A percentile compares a stretch with the other conserved stretches of the same genome.
These are phyloP conservation scores for Globisporangium viniferum DNA, from an alignment of 352 stramenopile genomes.

Conservation along the genomic window DNA sequence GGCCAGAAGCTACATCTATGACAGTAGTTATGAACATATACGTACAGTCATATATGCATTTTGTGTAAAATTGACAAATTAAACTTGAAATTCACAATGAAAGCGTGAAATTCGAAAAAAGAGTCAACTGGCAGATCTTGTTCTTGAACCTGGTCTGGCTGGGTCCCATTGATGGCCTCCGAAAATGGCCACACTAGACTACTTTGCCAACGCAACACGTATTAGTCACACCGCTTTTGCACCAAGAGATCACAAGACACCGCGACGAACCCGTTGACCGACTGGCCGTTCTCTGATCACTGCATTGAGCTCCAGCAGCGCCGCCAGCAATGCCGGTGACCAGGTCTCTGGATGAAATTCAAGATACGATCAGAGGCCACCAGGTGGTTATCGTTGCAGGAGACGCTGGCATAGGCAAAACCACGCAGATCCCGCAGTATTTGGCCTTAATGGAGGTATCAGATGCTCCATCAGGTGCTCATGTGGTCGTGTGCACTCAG, in stretches of 20 bases:
- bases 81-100: no score
- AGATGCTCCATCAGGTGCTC: conserved; percentile 48
- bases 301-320: conserved; percentile 17
- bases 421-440: conserved; percentile 95
- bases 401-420: conserved; percentile 98
- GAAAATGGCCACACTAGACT: no score
- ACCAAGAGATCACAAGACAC: no score
- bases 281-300: no score
- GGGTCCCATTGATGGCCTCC: no score
- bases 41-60: not conserved
- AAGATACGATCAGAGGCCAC: conserved; percentile 92
- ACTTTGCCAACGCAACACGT: no score
- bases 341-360: conserved; percentile 95
- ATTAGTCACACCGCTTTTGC: no score
- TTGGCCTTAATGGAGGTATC: conserved; percentile 73
- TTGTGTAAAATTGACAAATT: no score
- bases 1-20: no score
- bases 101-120: not conserved
- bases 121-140: not conserved
- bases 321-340: conserved; percentile 97
- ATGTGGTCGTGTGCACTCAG: conserved; percentile 95
- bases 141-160: no score
- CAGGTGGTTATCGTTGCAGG: conserved; percentile 97
- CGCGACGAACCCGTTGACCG: no score
- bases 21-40: not conserved